Evolutionary conservation across 805 yeast genomes (phyloP).

Genomic region (Ogataea polymorpha): DNA sequence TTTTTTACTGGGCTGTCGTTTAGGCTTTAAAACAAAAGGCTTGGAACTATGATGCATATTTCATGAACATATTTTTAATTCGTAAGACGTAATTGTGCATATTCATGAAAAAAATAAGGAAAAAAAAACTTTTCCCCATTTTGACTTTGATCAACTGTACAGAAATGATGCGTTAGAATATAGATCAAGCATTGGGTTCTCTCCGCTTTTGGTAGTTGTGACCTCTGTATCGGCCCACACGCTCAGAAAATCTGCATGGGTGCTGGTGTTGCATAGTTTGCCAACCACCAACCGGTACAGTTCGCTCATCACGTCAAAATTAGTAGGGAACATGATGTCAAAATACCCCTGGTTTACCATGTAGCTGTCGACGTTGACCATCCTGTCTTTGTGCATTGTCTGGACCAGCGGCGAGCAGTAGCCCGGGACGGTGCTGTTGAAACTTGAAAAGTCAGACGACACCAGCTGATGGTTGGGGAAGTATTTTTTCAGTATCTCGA

Average conservation of each 20-base stretch:
- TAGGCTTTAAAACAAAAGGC: not conserved
- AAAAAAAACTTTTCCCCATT: not conserved
- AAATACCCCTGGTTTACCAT: constrained; percentile 85
- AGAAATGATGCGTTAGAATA: constrained; percentile 73
- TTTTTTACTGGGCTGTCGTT: not conserved
- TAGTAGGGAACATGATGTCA: constrained; percentile 85
- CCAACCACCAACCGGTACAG: constrained; percentile 65
- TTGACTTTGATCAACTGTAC: constrained; percentile 34
- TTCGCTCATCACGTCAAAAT: constrained; percentile 59
- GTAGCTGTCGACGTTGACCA: constrained; percentile 68
- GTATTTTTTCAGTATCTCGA: constrained; percentile 55
- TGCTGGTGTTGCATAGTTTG: constrained; percentile 47
- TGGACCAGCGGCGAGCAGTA: constrained; percentile 78
- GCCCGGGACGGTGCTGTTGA: constrained; percentile 52
- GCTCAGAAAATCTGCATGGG: constrained; percentile 63
- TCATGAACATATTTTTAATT: not conserved
- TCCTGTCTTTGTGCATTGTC: constrained; percentile 62
- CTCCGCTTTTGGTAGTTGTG: constrained; percentile 73
- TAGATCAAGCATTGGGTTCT: constrained; percentile 78
- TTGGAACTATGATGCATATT: not conserved
- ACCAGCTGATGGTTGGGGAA: constrained; percentile 79
- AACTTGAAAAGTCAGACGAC: constrained; percentile 62
- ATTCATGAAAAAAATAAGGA: not conserved
- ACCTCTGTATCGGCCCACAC: constrained; percentile 68
- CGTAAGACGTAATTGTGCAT: constrained; percentile 1